Conservation (phyloP, 2,329 filamentous ascomycete species). For the Claviceps africana region DNA sequence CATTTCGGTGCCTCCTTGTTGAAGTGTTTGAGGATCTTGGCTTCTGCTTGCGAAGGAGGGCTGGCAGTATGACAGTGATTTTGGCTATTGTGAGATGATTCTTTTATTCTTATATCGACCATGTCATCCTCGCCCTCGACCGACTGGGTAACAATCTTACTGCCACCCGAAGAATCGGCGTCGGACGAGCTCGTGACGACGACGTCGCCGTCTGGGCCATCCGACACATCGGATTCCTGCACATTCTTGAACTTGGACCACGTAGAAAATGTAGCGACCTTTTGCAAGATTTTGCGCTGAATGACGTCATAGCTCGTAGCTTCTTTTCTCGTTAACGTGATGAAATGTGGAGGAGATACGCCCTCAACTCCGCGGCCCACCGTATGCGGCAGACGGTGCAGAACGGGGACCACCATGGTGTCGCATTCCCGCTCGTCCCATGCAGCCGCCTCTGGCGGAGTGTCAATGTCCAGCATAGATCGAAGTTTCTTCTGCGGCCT, state of each 20-base stretch:
- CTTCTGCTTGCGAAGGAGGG: constrained; percentile 9
- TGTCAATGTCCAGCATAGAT: constrained; percentile 36
- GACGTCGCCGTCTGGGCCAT: constrained; percentile 52
- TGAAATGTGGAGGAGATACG: constrained; percentile 47
- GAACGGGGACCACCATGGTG: constrained; percentile 54
- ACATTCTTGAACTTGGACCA: constrained; percentile 46
- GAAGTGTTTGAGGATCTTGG: constrained; percentile 29
- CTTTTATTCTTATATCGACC: constrained; percentile 78
- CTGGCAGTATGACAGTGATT: background rate
- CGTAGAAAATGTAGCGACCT: constrained; percentile 63
- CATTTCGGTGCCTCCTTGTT: constrained; percentile 38
- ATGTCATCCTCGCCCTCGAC: constrained; percentile 82
- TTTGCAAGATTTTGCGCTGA: constrained; percentile 64
- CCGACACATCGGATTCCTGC: constrained; percentile 30
- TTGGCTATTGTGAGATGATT: constrained; percentile 23
- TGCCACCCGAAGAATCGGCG: constrained; percentile 52
- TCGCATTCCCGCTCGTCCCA: constrained; percentile 51
- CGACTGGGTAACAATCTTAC: constrained; percentile 61
- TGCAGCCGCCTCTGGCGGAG: constrained; percentile 29
- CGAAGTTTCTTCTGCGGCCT: constrained; percentile 29
- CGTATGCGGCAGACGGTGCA: constrained; percentile 39
- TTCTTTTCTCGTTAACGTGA: constrained; percentile 63
- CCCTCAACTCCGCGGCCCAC: constrained; percentile 17
- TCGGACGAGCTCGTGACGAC: constrained; percentile 51
- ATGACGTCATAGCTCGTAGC: constrained; percentile 53